Conservation (phyloP, 306 rosid genomes). For the Vicia sativa region DNA sequence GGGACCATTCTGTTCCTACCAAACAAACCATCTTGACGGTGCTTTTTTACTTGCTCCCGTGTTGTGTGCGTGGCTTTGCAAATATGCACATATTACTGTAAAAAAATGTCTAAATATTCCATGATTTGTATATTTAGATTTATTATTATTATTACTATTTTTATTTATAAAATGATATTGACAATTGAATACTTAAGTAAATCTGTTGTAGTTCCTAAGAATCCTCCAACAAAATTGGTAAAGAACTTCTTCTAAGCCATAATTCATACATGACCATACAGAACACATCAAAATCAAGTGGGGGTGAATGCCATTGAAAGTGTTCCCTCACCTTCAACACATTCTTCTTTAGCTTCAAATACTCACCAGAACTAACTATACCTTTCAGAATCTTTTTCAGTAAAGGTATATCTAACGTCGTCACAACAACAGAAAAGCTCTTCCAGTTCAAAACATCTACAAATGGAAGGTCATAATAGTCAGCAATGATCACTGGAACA, state of each 20-base stretch:
- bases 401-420: conserved; percentile 61
- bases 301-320: conserved; percentile 77
- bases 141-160: too few species aligned
- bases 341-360: conserved; percentile 54
- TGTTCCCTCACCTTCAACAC: conserved; percentile 74
- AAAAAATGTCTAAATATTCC: too few species aligned
- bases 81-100: too few species aligned
- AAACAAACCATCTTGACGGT: background rate
- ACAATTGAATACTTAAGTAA: too few species aligned
- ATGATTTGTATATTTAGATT: too few species aligned
- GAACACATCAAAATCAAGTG: conserved; percentile 70
- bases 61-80: background rate
- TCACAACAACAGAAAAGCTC: conserved; percentile 60
- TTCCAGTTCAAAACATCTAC: conserved; percentile 74
- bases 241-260: conserved; percentile 79
- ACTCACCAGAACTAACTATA: conserved; percentile 48
- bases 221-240: conserved; percentile 37
- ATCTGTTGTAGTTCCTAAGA: too few species aligned
- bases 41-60: background rate
- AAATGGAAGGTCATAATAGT: conserved; percentile 85
- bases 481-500: conserved; percentile 76
- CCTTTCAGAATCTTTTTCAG: conserved; percentile 65
- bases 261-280: conserved; percentile 84
- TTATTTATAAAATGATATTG: too few species aligned
- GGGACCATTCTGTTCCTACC: background rate